phyloP scores from a whole-genome alignment of 2,329 filamentous ascomycete species.

The Penicillium sp. region DNA sequence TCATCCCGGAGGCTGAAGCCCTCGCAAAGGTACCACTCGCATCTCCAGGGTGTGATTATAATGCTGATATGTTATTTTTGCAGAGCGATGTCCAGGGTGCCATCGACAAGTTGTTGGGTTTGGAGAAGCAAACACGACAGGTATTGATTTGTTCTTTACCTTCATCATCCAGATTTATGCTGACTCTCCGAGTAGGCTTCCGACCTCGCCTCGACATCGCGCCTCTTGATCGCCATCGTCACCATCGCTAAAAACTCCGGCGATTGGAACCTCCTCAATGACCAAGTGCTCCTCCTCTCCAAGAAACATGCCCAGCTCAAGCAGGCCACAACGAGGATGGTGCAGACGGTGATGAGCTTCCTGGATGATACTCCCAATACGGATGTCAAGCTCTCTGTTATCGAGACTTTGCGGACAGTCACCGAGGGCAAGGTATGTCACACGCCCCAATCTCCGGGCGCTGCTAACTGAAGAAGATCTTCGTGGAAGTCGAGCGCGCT shows the following conservation, averaged over 20 bases:
- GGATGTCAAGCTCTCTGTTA: conserved; percentile 86
- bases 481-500: conserved; percentile 96
- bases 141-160: conserved; percentile 44
- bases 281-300: conserved; percentile 90
- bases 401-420: conserved; percentile 91
- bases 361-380: conserved; percentile 77
- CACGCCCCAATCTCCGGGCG: not conserved
- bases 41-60: not conserved
- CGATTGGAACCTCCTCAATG: conserved; percentile 92
- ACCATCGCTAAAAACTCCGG: conserved; percentile 89
- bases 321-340: conserved; percentile 98
- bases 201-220: conserved; percentile 90
- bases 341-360: conserved; percentile 91
- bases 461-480: conserved; percentile 58
- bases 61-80: conserved; percentile 18
- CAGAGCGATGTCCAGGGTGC: conserved; percentile 70
- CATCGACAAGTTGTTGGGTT: conserved; percentile 82
- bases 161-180: not conserved
- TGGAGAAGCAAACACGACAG: conserved; percentile 98
- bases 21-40: conserved; percentile 68
- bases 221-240: conserved; percentile 80
- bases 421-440: conserved; percentile 81
- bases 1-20: conserved; percentile 84
- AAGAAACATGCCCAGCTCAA: conserved; percentile 99
- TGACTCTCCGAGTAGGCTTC: conserved; percentile 61